Evolutionary conservation across 495 filamentous ascomycete species (phyloP).

Genomic region (Thozetella sp.): DNA sequence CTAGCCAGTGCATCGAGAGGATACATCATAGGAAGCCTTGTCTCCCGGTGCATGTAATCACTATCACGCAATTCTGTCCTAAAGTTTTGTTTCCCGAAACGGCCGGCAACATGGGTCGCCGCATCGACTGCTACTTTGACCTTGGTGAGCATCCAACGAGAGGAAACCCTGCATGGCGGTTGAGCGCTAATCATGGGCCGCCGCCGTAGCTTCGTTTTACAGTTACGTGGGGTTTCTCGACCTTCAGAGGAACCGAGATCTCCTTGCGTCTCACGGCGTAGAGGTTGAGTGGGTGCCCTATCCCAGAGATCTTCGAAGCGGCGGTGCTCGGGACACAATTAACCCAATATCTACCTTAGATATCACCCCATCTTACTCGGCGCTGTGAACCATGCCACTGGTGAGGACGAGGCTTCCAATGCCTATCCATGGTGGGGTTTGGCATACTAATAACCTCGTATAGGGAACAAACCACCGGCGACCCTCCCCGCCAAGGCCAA

Average conservation of each 20-base stretch:
- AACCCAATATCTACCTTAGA: conserved; percentile 35
- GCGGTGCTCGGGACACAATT: background rate
- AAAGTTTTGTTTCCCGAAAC: background rate
- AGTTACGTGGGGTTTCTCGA: conserved; percentile 65
- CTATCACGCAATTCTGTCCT: conserved; percentile 2
- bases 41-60: background rate
- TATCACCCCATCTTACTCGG: conserved; percentile 74
- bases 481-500: conserved; percentile 64
- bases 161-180: background rate
- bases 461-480: conserved; percentile 78
- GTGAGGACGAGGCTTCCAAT: too few relatives aligned
- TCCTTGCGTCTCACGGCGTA: conserved; percentile 57
- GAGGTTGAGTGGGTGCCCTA: conserved; percentile 56
- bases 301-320: conserved; percentile 1
- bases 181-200: background rate
- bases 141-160: conserved; percentile 36
- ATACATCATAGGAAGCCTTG: too few relatives aligned
- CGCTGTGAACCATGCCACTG: conserved; percentile 66
- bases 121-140: conserved; percentile 66
- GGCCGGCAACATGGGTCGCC: conserved; percentile 48
- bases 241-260: conserved; percentile 52
- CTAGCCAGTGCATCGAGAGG: too few relatives aligned
- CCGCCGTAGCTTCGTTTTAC: conserved; percentile 63
- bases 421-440: background rate
- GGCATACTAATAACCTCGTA: background rate